Conservation (phyloP, 163 green algal genomes). For the Picocystis sp. region DNA sequence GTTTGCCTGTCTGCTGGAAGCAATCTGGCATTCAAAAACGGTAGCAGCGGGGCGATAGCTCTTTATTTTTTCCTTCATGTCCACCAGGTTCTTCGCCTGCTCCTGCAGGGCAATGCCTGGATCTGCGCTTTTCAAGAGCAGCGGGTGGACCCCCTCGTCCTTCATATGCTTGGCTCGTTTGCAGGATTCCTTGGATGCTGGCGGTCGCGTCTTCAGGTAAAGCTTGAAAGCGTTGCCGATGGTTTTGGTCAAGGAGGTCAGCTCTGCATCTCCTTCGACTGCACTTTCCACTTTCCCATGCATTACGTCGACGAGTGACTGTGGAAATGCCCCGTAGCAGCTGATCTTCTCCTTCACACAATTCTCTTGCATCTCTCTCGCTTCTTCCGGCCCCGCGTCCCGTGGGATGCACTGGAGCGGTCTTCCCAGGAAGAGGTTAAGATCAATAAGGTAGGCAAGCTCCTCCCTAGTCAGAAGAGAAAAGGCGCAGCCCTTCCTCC, state of each 20-base stretch:
- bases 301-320: too few relatives aligned
- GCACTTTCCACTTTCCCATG: too few relatives aligned
- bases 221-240: conserved; percentile 57
- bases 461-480: conserved; percentile 71
- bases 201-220: conserved; percentile 68
- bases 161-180: conserved; percentile 39
- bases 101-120: too few relatives aligned
- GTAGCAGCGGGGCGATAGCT: conserved; percentile 59
- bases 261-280: conserved; percentile 17
- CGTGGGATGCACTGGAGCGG: conserved; percentile 35
- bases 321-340: too few relatives aligned
- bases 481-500: conserved; percentile 45
- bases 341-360: too few relatives aligned
- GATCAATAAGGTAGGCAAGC: conserved; percentile 81
- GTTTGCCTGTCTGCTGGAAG: conserved; percentile 3
- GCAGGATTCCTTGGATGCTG: conserved; percentile 48
- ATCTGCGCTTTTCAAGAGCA: conserved; percentile 1
- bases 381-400: too few relatives aligned
- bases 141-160: conserved; percentile 3
- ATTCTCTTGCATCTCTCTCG: too few relatives aligned
- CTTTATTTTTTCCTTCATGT: conserved; percentile 42
- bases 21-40: conserved; percentile 70
- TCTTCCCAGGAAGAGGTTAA: conserved; percentile 83
- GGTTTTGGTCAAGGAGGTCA: conserved; percentile 1
- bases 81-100: conserved; percentile 24